Percentiles rank a stretch among this genome's conserved stretches.
Conservation (phyloP, 768 basidiomycete genomes). For the Mycena polygramma region DNA sequence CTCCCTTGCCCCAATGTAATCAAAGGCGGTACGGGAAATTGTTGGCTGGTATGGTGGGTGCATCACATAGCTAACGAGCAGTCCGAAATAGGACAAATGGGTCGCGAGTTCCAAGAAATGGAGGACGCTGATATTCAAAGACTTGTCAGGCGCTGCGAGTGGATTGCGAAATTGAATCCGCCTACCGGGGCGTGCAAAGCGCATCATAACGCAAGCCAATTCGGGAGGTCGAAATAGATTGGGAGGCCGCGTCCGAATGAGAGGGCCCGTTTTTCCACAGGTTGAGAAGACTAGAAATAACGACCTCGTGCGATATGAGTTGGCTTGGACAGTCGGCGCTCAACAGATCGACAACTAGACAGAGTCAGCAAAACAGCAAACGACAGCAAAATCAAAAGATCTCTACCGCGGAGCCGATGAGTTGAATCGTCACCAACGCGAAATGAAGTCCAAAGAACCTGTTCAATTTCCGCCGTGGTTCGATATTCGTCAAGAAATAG, state of each 20-base stretch:
- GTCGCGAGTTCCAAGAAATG: constrained; percentile 59
- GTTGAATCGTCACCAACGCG: constrained; percentile 45
- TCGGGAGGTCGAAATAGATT: constrained; percentile 16
- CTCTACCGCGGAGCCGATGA: constrained; percentile 47
- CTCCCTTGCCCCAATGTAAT: constrained; percentile 50
- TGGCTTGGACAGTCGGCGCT: constrained; percentile 47
- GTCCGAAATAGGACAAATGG: constrained; percentile 54
- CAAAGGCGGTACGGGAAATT: constrained; percentile 37
- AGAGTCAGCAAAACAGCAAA: neutral
- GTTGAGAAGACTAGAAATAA: constrained; percentile 53
- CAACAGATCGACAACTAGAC: constrained; percentile 60
- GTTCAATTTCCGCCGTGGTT: constrained; percentile 57
- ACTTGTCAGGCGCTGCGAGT: constrained; percentile 11
- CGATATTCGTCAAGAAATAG: constrained; percentile 58
- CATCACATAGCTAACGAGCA: constrained; percentile 57
- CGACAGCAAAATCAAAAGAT: constrained; percentile 12
- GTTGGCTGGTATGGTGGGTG: constrained; percentile 53
- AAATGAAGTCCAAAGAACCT: constrained; percentile 63
- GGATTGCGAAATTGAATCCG: neutral
- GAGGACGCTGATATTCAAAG: constrained; percentile 49
- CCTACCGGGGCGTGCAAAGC: constrained; percentile 63
- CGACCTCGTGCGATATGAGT: constrained; percentile 56
- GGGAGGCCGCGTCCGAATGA: constrained; percentile 4
- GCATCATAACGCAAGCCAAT: constrained; percentile 49
- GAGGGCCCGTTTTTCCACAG: constrained; percentile 55